Conservation (phyloP, 1,139 yeast genomes). For the Candida buenavistaensis region DNA sequence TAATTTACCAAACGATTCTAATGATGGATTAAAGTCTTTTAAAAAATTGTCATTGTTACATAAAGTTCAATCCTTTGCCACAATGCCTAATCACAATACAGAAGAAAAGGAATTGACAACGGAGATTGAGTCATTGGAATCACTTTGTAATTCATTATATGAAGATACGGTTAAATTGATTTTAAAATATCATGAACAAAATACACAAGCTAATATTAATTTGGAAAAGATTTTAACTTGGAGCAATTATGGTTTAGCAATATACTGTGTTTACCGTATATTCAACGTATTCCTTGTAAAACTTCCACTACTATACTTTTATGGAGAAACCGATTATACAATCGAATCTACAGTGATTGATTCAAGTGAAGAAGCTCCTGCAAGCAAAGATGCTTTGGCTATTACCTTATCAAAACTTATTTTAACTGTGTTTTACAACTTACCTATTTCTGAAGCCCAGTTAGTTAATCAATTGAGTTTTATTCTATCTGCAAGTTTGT, state of each 20-base stretch:
- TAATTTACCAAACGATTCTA: conserved; percentile 19
- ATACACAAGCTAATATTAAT: conserved; percentile 6
- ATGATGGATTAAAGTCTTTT: conserved; percentile 14
- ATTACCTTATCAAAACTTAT: conserved; percentile 61
- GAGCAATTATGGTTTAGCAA: conserved; percentile 41
- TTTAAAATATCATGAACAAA: conserved; percentile 15
- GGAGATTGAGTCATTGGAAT: conserved; percentile 37
- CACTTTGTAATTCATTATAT: conserved; percentile 28
- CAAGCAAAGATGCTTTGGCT: conserved; percentile 58
- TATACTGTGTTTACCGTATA: conserved; percentile 67
- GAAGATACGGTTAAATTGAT: conserved; percentile 28
- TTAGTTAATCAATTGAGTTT: conserved; percentile 66
- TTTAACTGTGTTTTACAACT: conserved; percentile 24
- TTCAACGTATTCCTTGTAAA: conserved; percentile 45
- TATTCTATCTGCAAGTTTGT: conserved; percentile 62
- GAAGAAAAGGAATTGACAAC: conserved; percentile 35
- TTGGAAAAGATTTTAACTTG: conserved; percentile 12
- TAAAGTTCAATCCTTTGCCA: conserved; percentile 46
- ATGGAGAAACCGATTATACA: conserved; percentile 4
- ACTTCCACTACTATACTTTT: conserved; percentile 29
- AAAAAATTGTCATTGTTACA: conserved; percentile 24
- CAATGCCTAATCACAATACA: conserved; percentile 22
- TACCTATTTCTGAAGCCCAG: conserved; percentile 46
- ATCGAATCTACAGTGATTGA: conserved; percentile 8
- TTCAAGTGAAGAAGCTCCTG: conserved; percentile 13